Evolutionary conservation across 2,329 filamentous ascomycete species (phyloP).

Genomic region (Coniochaeta sp.): DNA sequence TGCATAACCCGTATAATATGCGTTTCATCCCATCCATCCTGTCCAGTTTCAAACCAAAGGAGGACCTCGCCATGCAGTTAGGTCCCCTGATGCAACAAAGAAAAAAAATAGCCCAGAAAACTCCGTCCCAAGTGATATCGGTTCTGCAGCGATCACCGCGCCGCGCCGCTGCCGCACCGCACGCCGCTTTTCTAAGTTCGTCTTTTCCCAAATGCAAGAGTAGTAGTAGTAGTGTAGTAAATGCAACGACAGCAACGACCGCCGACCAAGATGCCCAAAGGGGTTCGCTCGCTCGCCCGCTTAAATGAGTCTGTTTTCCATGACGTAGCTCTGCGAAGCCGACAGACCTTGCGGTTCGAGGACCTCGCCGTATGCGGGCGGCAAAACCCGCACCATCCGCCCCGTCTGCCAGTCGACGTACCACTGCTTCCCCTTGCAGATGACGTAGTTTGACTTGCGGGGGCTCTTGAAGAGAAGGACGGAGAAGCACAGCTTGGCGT

Average conservation of each 20-base stretch:
- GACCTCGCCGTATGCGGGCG: slow-evolving; percentile 47
- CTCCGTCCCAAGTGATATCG: slow-evolving; percentile 5
- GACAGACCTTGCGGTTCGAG: slow-evolving; percentile 37
- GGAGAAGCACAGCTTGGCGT: slow-evolving; percentile 54
- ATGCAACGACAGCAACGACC: not conserved
- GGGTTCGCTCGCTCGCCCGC: not conserved
- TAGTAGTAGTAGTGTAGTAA: not conserved
- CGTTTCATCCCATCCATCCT: not conserved
- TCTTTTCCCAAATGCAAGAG: slow-evolving; percentile 4
- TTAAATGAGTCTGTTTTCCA: slow-evolving; percentile 41
- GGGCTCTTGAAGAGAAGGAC: slow-evolving; percentile 50
- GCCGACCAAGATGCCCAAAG: no score
- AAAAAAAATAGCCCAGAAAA: not conserved
- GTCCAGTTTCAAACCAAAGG: no score
- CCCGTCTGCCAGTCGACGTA: slow-evolving; percentile 53
- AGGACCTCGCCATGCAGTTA: slow-evolving; percentile 1
- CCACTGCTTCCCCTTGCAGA: slow-evolving; percentile 51
- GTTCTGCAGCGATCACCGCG: not conserved
- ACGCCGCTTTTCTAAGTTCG: not conserved
- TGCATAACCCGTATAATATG: not conserved
- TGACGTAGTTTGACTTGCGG: slow-evolving; percentile 50
- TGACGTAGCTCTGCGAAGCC: slow-evolving; percentile 42
- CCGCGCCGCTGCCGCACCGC: no score
- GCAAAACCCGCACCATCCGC: slow-evolving; percentile 44
- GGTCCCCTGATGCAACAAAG: not conserved